Percentiles rank a stretch among this genome's conserved stretches.
Evolutionary conservation across 805 yeast genomes (phyloP).

Genomic region (Clavispora phyllophila): DNA sequence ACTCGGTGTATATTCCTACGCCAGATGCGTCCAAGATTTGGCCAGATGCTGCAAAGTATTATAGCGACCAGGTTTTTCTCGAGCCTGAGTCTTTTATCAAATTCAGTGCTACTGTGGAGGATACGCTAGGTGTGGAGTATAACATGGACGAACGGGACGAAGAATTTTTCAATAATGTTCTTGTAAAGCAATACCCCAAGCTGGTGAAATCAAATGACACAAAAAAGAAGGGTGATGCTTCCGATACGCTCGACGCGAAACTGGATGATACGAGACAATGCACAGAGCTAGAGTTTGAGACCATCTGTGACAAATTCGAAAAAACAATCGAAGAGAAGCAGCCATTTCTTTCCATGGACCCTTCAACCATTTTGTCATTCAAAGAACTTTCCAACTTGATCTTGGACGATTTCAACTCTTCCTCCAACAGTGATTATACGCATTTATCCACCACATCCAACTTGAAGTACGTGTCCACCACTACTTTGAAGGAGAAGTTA

Average conservation of each 20-base stretch:
- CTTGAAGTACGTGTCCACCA: conserved; percentile 41
- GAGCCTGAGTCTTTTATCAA: conserved; percentile 80
- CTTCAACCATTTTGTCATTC: conserved; percentile 64
- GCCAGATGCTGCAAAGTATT: conserved; percentile 71
- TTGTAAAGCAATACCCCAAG: conserved; percentile 35
- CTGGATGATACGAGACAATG: conserved; percentile 31
- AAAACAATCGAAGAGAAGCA: conserved; percentile 71
- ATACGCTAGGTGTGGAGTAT: conserved; percentile 79
- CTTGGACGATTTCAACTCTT: conserved; percentile 27
- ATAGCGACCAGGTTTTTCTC: conserved; percentile 52
- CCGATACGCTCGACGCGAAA: not conserved
- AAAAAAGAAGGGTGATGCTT: conserved; percentile 6
- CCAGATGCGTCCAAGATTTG: conserved; percentile 89
- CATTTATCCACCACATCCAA: conserved; percentile 21
- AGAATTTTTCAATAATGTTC: conserved; percentile 44
- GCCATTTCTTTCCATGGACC: conserved; percentile 85
- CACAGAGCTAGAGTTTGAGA: conserved; percentile 83
- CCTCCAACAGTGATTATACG: conserved; percentile 16
- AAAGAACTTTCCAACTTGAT: conserved; percentile 60
- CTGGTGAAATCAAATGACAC: conserved; percentile 8
- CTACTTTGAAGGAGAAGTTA: conserved; percentile 53
- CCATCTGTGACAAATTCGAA: conserved; percentile 70
- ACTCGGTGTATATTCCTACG: conserved; percentile 81
- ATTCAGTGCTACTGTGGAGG: conserved; percentile 94
- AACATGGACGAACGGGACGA: conserved; percentile 90